Percentiles rank a stretch among this genome's conserved stretches.
Conservation (phyloP, 768 basidiomycete species). For the Pholiota molesta region DNA sequence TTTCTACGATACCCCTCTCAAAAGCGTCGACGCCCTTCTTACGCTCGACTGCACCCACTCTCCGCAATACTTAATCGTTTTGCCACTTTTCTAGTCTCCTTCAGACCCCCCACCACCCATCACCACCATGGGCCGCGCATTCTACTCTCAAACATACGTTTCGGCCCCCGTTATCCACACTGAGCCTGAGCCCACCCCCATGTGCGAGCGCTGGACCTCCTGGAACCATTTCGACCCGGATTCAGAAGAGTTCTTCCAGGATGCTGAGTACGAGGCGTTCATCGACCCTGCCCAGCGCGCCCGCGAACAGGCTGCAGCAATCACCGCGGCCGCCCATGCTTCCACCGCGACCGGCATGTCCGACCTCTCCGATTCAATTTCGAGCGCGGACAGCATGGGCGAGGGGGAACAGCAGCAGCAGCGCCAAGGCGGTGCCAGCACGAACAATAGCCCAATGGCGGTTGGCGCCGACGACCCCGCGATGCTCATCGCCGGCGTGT, state of each 20-base stretch:
- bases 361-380: conserved; percentile 34
- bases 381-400: not conserved
- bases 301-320: conserved; percentile 27
- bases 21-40: conserved; percentile 22
- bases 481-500: conserved; percentile 39
- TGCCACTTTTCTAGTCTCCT: conserved; percentile 18
- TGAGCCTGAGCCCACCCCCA: conserved; percentile 43
- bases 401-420: not conserved
- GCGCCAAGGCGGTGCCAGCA: not conserved
- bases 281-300: conserved; percentile 46
- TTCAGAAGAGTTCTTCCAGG: conserved; percentile 73
- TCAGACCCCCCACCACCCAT: not conserved
- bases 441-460: conserved; percentile 46
- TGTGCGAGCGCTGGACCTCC: conserved; percentile 63
- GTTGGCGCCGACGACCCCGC: conserved; percentile 45
- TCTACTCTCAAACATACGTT: conserved; percentile 57
- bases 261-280: conserved; percentile 71
- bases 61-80: conserved; percentile 24
- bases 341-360: conserved; percentile 29
- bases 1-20: conserved; percentile 24
- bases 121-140: conserved; percentile 57
- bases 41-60: conserved; percentile 19
- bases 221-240: conserved; percentile 78
- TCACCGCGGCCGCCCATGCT: conserved; percentile 20
- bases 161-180: conserved; percentile 42